Base-by-base conservation (phyloP, 305 asterid species). In the Ilex paraguariensis region DNA sequence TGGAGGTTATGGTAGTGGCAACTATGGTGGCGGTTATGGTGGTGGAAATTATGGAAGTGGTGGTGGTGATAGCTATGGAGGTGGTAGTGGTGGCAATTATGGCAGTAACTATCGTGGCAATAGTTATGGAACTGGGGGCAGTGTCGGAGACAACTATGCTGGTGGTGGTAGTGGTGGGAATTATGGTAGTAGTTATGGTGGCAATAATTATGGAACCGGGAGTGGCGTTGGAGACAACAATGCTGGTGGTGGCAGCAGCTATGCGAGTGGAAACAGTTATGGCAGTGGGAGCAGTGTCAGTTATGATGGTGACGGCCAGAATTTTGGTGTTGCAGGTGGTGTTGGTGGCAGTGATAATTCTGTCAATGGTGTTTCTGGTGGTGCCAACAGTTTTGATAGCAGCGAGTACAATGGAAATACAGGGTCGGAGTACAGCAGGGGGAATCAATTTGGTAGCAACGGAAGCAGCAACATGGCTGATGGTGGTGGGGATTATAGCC, bases 311-410 rank as follows among this genome's bases (percentile, higher is more conserved):
- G 60, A 28, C 57, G 16, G 57, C 61, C 74, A 62, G 62, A 62
- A 40, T 64, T 67, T 57, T 52, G 77, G 80, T 60, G 77, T 36
- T 61, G 70, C 75, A 57, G 68, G 67, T 40, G 73, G 67, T 13
- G 72, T 33, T 31, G 73, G 66, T n/a, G 77, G 67, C 50, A 45
- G 63, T 59, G 73, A 63, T 40, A 58, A 57, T 64, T 65, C 69
- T 13, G 28, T 55, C 28, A 21, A 21, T 55, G 77, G 80, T 60
- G 77, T 36, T 61, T 67, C 75, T 60, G 68, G 67, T 40, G 73
- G 66, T 13, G 72, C 42, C 28, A 21, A 21, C 28, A 21, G 28
- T 31, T 55, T 54, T 52, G 31, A 51, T 0, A 51, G 58, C 51
- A 59, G 54, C 42, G 75, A 65, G 11, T 57, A n/a, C 21, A 73